Conservation (phyloP, 2,329 filamentous ascomycete genomes). For the Fusarium proliferatum region DNA sequence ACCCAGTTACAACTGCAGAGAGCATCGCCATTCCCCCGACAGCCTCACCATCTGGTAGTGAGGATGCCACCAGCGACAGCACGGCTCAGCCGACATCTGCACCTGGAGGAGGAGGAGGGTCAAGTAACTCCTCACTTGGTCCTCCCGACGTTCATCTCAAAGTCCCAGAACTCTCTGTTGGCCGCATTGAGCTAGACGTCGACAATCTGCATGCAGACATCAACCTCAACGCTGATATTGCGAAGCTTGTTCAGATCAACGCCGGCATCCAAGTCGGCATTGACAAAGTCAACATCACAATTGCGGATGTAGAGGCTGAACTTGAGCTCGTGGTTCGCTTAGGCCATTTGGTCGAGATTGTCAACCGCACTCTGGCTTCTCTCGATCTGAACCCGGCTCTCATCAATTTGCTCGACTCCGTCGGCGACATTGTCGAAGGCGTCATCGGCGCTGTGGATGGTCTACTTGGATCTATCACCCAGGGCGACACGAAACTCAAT, state of each 20-base stretch:
- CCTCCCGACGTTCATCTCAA: slow-evolving; percentile 28
- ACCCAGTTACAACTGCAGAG: slow-evolving; percentile 16
- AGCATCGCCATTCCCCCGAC: slow-evolving; percentile 21
- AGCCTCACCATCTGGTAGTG: not conserved
- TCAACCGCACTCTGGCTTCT: slow-evolving; percentile 23
- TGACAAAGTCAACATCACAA: slow-evolving; percentile 29
- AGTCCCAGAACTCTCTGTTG: slow-evolving; percentile 22
- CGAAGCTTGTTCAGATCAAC: slow-evolving; percentile 20
- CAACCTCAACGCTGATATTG: slow-evolving; percentile 25
- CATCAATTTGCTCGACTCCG: slow-evolving; percentile 21
- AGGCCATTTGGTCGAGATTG: slow-evolving; percentile 21
- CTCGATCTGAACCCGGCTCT: slow-evolving; percentile 24
- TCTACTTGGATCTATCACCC: slow-evolving; percentile 21
- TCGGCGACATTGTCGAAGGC: slow-evolving; percentile 15
- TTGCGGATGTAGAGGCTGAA: slow-evolving; percentile 22
- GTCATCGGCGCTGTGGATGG: slow-evolving; percentile 17
- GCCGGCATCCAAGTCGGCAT: slow-evolving; percentile 21
- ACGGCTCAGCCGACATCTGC: not conserved
- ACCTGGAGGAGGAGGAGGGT: not conserved
- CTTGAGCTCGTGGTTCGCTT: slow-evolving; percentile 25
- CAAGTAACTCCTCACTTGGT: slow-evolving; percentile 16
- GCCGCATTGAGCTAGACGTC: slow-evolving; percentile 25
- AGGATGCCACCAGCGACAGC: not conserved
- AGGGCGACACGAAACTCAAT: slow-evolving; percentile 26
- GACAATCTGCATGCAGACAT: slow-evolving; percentile 28